These are phyloP conservation scores for Acer campestre DNA, from an alignment of 345 rosid genomes.

Conservation along the genomic window DNA sequence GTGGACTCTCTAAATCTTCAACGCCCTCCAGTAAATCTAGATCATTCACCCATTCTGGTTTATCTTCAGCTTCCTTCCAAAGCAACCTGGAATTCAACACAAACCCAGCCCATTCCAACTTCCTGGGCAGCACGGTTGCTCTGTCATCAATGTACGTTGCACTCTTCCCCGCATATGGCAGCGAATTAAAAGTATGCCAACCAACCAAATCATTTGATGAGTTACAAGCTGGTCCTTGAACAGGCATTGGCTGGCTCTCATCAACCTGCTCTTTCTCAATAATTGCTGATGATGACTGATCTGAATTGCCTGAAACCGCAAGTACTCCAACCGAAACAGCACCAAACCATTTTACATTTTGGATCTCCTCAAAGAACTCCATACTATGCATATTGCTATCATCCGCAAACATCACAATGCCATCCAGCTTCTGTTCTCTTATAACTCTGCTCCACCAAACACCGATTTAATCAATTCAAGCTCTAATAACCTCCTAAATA, in stretches of 20 bases:
- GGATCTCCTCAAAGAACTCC: constrained; percentile 95
- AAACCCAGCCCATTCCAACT: constrained; percentile 96
- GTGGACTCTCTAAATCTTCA: constrained; percentile 69
- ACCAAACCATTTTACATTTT: constrained; percentile 89
- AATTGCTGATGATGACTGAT: constrained; percentile 37
- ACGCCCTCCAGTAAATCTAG: constrained; percentile 45
- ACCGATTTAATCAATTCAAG: constrained; percentile 19
- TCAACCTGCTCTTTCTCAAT: constrained; percentile 38
- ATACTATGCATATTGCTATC: constrained; percentile 98
- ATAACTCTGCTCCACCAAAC: constrained; percentile 59
- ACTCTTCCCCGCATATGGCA: constrained; percentile 61
- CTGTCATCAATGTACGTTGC: constrained; percentile 79
- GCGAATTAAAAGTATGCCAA: constrained; percentile 81
- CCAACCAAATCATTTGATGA: constrained; percentile 65
- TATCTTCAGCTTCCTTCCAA: constrained; percentile 74
- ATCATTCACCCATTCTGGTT: constrained; percentile 84
- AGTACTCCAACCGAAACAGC: constrained; percentile 87
- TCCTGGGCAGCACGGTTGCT: constrained; percentile 79
- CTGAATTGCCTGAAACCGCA: constrained; percentile 55
- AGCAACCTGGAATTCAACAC: constrained; percentile 87
- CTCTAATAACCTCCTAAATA: constrained; percentile 16
- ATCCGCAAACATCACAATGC: constrained; percentile 90
- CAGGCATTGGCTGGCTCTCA: constrained; percentile 54
- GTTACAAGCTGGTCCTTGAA: constrained; percentile 98
- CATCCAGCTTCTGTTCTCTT: constrained; percentile 89